Percentiles rank a stretch among this genome's conserved stretches.
phyloP scores from a whole-genome alignment of 2,329 filamentous ascomycete genomes.

The Pochonia chlamydosporia region DNA sequence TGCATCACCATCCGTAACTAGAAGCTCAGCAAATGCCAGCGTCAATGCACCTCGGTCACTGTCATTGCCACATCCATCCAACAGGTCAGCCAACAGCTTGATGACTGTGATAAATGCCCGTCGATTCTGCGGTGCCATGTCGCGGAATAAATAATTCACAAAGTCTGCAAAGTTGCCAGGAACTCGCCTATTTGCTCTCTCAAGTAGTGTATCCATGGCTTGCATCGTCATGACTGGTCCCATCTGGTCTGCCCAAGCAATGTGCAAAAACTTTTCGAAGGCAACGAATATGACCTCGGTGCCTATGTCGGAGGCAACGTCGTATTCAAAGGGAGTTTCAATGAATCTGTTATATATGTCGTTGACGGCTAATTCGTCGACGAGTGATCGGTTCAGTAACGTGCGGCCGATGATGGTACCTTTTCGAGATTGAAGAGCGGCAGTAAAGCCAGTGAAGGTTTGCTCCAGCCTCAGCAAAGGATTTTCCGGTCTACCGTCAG shows the following conservation, averaged over 20 bases:
- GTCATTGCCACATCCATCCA: conserved; percentile 87
- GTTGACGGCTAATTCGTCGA: conserved; percentile 77
- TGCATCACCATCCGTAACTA: conserved; percentile 71
- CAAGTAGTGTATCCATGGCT: conserved; percentile 69
- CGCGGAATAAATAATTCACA: conserved; percentile 56
- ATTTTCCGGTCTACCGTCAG: conserved; percentile 54
- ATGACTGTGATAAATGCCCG: conserved; percentile 79
- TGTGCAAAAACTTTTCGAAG: conserved; percentile 87
- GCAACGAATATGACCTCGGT: conserved; percentile 84
- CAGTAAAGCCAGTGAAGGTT: conserved; percentile 76
- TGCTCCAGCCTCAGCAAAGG: conserved; percentile 73
- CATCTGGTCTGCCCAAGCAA: conserved; percentile 85
- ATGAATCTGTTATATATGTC: conserved; percentile 86
- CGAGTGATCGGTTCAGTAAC: conserved; percentile 62
- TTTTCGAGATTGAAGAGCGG: conserved; percentile 76
- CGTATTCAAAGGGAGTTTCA: conserved; percentile 74
- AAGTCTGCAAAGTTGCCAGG: conserved; percentile 69
- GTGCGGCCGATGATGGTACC: conserved; percentile 78
- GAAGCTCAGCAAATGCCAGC: conserved; percentile 79
- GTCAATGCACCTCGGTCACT: conserved; percentile 85
- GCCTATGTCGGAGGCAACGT: conserved; percentile 66
- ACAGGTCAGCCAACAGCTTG: conserved; percentile 77
- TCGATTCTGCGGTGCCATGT: conserved; percentile 64
- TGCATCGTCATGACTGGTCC: conserved; percentile 73
- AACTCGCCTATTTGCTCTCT: conserved; percentile 57